These are phyloP conservation scores for Cordyceps javanica DNA, from an alignment of 2,329 filamentous ascomycete species.

Conservation along the genomic window DNA sequence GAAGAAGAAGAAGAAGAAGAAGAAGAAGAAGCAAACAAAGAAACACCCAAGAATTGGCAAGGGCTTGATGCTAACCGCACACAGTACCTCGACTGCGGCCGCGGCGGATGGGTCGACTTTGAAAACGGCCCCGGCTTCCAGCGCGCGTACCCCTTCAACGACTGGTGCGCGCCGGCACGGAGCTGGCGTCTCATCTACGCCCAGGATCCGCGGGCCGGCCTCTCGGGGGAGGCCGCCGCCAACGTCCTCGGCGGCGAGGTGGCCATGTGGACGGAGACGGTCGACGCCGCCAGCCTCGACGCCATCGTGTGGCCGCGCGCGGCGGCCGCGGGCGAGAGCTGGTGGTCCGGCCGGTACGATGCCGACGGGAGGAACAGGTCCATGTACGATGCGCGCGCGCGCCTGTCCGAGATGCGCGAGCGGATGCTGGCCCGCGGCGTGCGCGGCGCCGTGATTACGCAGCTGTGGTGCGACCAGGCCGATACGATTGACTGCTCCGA, in stretches of 20 bases:
- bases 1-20: too few species aligned
- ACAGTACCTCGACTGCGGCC: slow-evolving; percentile 74
- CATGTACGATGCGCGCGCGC: slow-evolving; percentile 61
- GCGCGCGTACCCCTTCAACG: slow-evolving; percentile 61
- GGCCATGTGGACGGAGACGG: slow-evolving; percentile 76
- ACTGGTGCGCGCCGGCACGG: slow-evolving; percentile 77
- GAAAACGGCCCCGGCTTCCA: slow-evolving; percentile 47
- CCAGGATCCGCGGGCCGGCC: slow-evolving; percentile 63
- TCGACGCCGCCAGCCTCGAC: slow-evolving; percentile 70
- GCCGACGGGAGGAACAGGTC: slow-evolving; percentile 61
- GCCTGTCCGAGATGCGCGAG: slow-evolving; percentile 72
- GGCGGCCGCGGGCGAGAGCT: slow-evolving; percentile 67
- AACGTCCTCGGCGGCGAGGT: slow-evolving; percentile 77
- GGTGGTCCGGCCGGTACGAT: slow-evolving; percentile 72
- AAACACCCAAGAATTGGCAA: too few species aligned
- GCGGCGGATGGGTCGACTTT: slow-evolving; percentile 73
- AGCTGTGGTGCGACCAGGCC: slow-evolving; percentile 63
- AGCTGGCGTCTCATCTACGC: slow-evolving; percentile 78
- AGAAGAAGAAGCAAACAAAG: neutral
- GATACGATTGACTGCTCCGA: slow-evolving; percentile 7
- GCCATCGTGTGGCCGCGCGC: slow-evolving; percentile 71
- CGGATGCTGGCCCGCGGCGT: slow-evolving; percentile 65
- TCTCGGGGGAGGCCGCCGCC: slow-evolving; percentile 55
- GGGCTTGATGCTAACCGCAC: slow-evolving; percentile 18
- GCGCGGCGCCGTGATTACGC: slow-evolving; percentile 57